Conservation (phyloP, 2,329 filamentous ascomycete species). For the Mariannaea elegans region DNA sequence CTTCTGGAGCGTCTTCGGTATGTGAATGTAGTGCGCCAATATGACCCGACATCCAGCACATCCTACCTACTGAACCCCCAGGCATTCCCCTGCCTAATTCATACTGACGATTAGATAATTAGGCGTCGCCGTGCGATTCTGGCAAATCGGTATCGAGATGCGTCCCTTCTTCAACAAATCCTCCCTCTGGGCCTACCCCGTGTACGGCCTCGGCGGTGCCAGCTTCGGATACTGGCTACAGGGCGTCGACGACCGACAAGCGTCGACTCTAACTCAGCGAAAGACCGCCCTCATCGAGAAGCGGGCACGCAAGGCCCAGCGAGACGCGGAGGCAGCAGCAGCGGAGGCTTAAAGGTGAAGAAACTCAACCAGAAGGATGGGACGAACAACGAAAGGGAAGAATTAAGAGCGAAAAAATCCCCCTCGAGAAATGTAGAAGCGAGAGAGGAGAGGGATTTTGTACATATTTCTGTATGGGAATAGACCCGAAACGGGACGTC, state of each 20-base stretch:
- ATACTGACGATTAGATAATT: not conserved
- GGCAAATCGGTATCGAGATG: conserved; percentile 99
- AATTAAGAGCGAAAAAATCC: conserved; percentile 6
- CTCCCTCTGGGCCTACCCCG: conserved; percentile 89
- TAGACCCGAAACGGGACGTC: conserved; percentile 38
- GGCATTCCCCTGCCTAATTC: conserved; percentile 16
- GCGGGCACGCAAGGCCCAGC: conserved; percentile 71
- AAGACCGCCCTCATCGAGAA: conserved; percentile 88
- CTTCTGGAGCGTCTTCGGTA: conserved; percentile 94
- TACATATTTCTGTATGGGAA: conserved; percentile 38
- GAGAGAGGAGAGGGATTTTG: conserved; percentile 23
- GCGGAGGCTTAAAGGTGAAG: conserved; percentile 37
- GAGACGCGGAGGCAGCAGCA: conserved; percentile 47
- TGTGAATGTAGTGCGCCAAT: conserved; percentile 24
- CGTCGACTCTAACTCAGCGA: conserved; percentile 78
- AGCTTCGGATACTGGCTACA: conserved; percentile 98
- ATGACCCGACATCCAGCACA: conserved; percentile 3
- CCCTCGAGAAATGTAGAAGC: not conserved
- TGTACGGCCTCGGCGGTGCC: conserved; percentile 85
- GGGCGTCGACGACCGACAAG: conserved; percentile 86
- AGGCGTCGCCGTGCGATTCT: conserved; percentile 93
- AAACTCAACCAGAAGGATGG: not conserved
- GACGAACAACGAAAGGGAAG: not conserved
- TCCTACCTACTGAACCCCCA: not conserved
- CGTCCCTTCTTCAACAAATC: conserved; percentile 88